These are phyloP conservation scores for Ramalina peruviana DNA, from an alignment of 495 filamentous ascomycete species.

Conservation along the genomic window DNA sequence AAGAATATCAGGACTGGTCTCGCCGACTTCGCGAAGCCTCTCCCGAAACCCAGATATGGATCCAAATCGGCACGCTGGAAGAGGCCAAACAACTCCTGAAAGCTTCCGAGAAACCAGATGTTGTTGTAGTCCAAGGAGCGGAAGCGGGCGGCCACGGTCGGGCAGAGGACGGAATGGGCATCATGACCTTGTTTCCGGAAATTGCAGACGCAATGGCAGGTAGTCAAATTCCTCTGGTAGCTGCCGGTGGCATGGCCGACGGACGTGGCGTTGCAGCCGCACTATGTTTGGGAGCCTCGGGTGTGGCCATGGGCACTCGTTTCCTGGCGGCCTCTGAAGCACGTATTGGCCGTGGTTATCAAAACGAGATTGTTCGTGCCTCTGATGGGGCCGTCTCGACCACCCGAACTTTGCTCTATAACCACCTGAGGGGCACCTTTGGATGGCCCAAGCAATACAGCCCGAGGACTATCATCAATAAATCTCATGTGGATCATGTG, in stretches of 20 bases:
- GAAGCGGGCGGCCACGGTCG: conserved; percentile 69
- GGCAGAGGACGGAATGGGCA: conserved; percentile 36
- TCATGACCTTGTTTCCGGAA: conserved; percentile 46
- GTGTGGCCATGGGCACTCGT: conserved; percentile 55
- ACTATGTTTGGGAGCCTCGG: conserved; percentile 52
- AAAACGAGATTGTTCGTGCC: conserved; percentile 43
- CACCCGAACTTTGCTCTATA: conserved; percentile 53
- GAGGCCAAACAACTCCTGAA: conserved; percentile 35
- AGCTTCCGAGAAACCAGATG: conserved; percentile 37
- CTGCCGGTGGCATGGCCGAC: conserved; percentile 61
- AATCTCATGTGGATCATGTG: conserved; percentile 43
- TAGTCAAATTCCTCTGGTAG: conserved; percentile 42
- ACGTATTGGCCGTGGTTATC: conserved; percentile 43
- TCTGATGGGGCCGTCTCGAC: conserved; percentile 51
- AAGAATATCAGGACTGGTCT: conserved; percentile 43
- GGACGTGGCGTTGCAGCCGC: conserved; percentile 50
- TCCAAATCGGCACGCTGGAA: conserved; percentile 49
- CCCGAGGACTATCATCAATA: conserved; percentile 48
- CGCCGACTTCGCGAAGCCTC: conserved; percentile 30
- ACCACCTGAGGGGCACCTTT: conserved; percentile 50
- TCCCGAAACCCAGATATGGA: conserved; percentile 43
- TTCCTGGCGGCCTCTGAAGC: conserved; percentile 56
- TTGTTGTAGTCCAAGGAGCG: conserved; percentile 56
- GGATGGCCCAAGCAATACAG: conserved; percentile 55
- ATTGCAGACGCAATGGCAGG: conserved; percentile 37